These are phyloP conservation scores for Colletotrichum lentis DNA, from an alignment of 2,329 filamentous ascomycete genomes.

Conservation along the genomic window DNA sequence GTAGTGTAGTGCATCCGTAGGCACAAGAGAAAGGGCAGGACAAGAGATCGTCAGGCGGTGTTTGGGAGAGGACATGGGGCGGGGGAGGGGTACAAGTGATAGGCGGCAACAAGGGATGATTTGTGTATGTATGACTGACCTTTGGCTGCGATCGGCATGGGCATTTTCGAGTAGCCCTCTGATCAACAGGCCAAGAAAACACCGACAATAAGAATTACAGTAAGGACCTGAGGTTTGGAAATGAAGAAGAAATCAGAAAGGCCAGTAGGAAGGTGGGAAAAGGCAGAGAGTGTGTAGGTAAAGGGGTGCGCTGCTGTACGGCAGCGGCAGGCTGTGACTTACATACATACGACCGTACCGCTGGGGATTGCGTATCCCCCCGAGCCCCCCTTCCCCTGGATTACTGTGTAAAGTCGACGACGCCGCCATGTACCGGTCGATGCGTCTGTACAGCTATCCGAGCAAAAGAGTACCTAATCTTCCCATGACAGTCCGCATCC, in stretches of 20 bases:
- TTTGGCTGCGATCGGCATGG: slow-evolving; percentile 38
- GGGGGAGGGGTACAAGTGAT: slow-evolving; percentile 19
- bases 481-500: not conserved
- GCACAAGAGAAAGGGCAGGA: not conserved
- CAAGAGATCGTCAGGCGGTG: slow-evolving; percentile 34
- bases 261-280: slow-evolving; percentile 3
- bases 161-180: slow-evolving; percentile 31
- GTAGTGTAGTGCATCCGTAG: slow-evolving; percentile 6
- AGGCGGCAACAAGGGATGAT: slow-evolving; percentile 24
- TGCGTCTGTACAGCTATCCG: slow-evolving; percentile 6
- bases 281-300: slow-evolving; percentile 8
- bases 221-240: slow-evolving; percentile 13
- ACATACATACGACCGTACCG: slow-evolving; percentile 8
- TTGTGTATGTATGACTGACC: slow-evolving; percentile 28
- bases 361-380: slow-evolving; percentile 1
- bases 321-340: slow-evolving; percentile 3
- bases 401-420: not conserved
- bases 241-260: not conserved
- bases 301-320: not conserved
- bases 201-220: not conserved
- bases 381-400: too few relatives aligned
- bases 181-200: slow-evolving; percentile 12
- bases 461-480: slow-evolving; percentile 9
- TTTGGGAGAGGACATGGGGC: slow-evolving; percentile 16
- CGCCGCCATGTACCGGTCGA: slow-evolving; percentile 9